Base-by-base conservation (phyloP, 768 basidiomycete species). In the Psilocybe cyanescens region DNA sequence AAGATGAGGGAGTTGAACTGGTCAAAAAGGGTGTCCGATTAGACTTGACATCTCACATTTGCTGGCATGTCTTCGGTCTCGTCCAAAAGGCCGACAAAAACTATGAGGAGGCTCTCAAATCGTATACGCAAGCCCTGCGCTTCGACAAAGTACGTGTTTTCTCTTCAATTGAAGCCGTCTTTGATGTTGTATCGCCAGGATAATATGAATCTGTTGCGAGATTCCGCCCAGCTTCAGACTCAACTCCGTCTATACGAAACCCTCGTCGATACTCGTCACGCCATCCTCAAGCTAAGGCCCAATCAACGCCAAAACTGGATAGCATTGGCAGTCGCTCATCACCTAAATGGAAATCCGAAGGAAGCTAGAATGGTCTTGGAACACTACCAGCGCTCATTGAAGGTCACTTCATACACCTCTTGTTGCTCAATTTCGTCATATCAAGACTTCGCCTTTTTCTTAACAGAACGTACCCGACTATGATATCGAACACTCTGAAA, bases 61-160 rank as follows among this genome's bases (percentile, higher is more conserved):
- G 90, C 71, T 99, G 97, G 96, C 97, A 99, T 75, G 97, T 99
- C 65, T 92, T 94, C 72, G 97, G 95, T 29, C 89, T 99, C 69
- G 87, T 97, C 19, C 92, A 95, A 73, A 94, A 97, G 74, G 90
- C 90, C 8, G 92, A 97, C 73, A 95, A 92, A 75, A 94, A 97
- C 71, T 98, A 94, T 68, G 93, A 94, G 65, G 95, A 96, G 69
- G 95, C 97, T 0, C 81, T 94, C 68, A 92, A 95, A 69, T 95
- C 95, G 28, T 99, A 98, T 74, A 86, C 84, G 1, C 91, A 94
- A 78, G 97, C 96, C 2, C 78, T 96, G 65, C 84, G 85, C 62
- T 92, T 92, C 69, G 97, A 99, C 78, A 90, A 90, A 79, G 96
- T 97, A 68, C 67, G 84, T 72, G 17, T 55, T 46, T 11, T 30